Conservation (phyloP, 2,329 filamentous ascomycete species). For the Claviceps pazoutovae region DNA sequence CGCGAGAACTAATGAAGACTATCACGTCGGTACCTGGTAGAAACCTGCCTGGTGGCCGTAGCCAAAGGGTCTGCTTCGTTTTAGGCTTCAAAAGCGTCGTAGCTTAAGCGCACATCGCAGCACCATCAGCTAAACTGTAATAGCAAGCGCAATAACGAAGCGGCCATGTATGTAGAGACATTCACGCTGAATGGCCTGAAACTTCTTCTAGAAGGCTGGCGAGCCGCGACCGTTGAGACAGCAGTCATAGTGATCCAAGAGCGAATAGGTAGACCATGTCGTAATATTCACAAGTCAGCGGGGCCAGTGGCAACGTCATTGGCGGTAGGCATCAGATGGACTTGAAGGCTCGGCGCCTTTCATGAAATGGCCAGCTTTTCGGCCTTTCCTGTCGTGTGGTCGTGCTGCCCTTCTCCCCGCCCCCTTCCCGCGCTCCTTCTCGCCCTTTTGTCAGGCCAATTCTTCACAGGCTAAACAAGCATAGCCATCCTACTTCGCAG, state of each 20-base stretch:
- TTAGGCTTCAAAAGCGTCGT: slow-evolving; percentile 6
- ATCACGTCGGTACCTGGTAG: background rate
- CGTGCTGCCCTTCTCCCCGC: background rate
- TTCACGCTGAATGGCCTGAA: slow-evolving; percentile 13
- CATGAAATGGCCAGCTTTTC: background rate
- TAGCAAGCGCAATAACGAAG: slow-evolving; percentile 10
- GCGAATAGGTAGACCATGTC: background rate
- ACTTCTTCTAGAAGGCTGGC: slow-evolving; percentile 18
- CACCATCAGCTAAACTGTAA: slow-evolving; percentile 10
- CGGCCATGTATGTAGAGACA: slow-evolving; percentile 7
- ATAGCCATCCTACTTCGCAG: background rate
- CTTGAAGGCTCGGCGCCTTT: background rate
- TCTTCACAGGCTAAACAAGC: background rate
- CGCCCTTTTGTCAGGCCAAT: background rate
- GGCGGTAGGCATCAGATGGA: background rate
- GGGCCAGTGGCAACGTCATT: background rate
- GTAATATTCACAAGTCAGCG: background rate
- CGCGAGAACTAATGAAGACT: slow-evolving; percentile 1
- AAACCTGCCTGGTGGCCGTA: background rate
- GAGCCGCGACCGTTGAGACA: slow-evolving; percentile 10
- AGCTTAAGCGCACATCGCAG: slow-evolving; percentile 9
- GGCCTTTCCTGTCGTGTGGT: background rate
- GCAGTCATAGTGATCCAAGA: background rate
- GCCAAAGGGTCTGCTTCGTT: background rate
- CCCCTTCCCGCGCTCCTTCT: background rate